Percentiles rank a stretch among this genome's conserved stretches.
Evolutionary conservation across 2,329 filamentous ascomycete genomes (phyloP).

Genomic region (Fulvia fulva): DNA sequence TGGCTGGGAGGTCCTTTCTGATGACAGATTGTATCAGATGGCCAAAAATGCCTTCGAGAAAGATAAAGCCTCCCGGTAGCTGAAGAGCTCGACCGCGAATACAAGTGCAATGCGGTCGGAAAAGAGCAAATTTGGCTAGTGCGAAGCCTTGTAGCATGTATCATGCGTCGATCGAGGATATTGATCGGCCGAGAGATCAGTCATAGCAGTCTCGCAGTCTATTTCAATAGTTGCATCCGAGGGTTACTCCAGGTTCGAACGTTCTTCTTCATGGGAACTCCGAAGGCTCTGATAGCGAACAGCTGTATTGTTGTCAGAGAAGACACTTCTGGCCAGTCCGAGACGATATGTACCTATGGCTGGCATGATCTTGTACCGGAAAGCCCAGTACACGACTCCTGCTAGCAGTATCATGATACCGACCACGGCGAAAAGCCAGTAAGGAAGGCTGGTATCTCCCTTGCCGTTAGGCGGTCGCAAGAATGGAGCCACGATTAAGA

Average conservation of each 20-base stretch:
- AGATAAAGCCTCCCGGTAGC: constrained; percentile 1
- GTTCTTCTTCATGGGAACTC: not conserved
- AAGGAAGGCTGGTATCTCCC: constrained; percentile 41
- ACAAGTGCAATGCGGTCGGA: too few relatives aligned
- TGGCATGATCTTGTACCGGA: constrained; percentile 7
- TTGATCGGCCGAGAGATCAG: too few relatives aligned
- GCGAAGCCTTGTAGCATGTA: too few relatives aligned
- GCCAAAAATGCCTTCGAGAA: constrained; percentile 1
- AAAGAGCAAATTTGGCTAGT: too few relatives aligned
- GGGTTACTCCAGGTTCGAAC: not conserved
- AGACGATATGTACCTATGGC: constrained; percentile 1
- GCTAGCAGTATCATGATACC: constrained; percentile 36
- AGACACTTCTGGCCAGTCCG: not conserved
- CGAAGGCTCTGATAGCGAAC: constrained; percentile 1
- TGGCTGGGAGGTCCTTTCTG: not conserved
- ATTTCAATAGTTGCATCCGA: too few relatives aligned
- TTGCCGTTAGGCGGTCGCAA: constrained; percentile 40
- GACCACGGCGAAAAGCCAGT: constrained; percentile 44
- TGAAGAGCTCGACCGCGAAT: not conserved
- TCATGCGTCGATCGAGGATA: too few relatives aligned
- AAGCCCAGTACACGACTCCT: constrained; percentile 9
- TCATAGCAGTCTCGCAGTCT: too few relatives aligned
- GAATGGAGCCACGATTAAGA: constrained; percentile 43
- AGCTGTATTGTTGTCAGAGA: not conserved
- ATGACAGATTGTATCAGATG: constrained; percentile 15